These are phyloP conservation scores for Suhomyces sp. DNA, from an alignment of 805 yeast genomes.

Conservation along the genomic window DNA sequence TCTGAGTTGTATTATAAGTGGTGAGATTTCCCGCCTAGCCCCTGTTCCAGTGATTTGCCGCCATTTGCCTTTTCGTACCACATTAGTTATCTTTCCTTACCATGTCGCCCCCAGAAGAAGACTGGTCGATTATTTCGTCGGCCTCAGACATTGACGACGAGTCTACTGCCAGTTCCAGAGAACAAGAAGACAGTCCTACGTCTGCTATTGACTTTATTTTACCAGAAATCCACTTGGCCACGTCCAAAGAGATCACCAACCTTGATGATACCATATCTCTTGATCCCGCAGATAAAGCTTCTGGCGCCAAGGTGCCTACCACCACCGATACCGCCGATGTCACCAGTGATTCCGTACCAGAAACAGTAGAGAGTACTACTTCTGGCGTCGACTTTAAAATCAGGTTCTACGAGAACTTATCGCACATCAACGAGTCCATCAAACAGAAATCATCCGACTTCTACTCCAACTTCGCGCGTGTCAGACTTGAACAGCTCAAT, in stretches of 20 bases:
- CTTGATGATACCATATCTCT: conserved; percentile 3
- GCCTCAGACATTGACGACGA: conserved; percentile 40
- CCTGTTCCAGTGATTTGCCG: background rate
- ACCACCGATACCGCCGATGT: background rate
- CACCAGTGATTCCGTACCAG: background rate
- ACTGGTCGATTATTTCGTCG: conserved; percentile 45
- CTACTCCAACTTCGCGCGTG: conserved; percentile 16
- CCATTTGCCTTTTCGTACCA: background rate
- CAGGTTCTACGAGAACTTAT: conserved; percentile 20
- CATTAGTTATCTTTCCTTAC: background rate
- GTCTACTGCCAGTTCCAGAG: conserved; percentile 15
- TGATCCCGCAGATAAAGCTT: background rate
- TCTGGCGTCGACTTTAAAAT: conserved; percentile 8
- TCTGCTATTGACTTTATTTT: conserved; percentile 3
- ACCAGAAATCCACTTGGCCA: background rate
- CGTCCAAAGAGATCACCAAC: background rate
- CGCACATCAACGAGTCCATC: conserved; percentile 13
- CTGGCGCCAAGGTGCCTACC: background rate
- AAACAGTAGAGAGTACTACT: background rate
- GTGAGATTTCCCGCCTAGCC: background rate
- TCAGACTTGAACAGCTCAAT: conserved; percentile 13
- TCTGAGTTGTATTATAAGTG: background rate
- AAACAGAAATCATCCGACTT: conserved; percentile 20
- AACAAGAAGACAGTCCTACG: background rate
- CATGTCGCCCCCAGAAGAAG: conserved; percentile 30